Conservation (phyloP, 2,329 filamentous ascomycete genomes). For the Lachnum nothofagi region DNA sequence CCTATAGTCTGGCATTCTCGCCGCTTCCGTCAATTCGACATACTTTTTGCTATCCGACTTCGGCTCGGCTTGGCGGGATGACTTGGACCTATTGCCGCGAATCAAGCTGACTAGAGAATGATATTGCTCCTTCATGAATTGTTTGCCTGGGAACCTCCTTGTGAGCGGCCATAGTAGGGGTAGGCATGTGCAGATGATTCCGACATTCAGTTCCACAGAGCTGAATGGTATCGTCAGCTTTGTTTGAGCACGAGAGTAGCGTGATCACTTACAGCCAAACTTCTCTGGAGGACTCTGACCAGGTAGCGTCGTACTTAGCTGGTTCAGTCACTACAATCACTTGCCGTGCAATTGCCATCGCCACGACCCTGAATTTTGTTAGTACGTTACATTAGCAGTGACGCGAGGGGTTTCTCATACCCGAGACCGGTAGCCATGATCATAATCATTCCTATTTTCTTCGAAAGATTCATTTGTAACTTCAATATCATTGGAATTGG, state of each 20-base stretch:
- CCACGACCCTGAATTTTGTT: background rate
- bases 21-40: background rate
- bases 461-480: background rate
- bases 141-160: background rate
- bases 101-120: background rate
- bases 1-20: background rate
- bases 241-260: background rate
- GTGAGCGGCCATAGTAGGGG: background rate
- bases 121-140: background rate
- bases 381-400: background rate
- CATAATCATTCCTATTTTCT: background rate
- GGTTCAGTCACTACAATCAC: background rate
- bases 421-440: background rate
- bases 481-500: background rate
- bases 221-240: background rate
- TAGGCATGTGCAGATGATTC: background rate
- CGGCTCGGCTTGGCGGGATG: too few relatives aligned
- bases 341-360: background rate
- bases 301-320: background rate
- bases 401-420: background rate
- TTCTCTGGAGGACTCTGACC: background rate
- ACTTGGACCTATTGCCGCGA: background rate
- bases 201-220: background rate
- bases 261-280: background rate
- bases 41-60: too few relatives aligned